A percentile compares a stretch with the other conserved stretches of the same genome.
Evolutionary conservation across 306 rosid species (phyloP).

Genomic region (Arachis stenosperma): DNA sequence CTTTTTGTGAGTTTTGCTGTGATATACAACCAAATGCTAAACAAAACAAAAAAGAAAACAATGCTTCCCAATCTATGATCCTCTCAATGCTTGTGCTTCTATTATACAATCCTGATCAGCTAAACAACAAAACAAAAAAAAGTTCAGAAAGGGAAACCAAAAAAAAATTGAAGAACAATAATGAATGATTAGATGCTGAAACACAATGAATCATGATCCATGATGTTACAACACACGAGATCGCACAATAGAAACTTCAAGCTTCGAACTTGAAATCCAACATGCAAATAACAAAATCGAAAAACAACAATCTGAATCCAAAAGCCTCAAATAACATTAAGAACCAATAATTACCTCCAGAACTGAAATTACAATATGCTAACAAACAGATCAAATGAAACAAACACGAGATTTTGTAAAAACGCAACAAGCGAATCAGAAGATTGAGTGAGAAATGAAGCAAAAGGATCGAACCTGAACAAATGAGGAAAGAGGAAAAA

Average conservation of each 20-base stretch:
- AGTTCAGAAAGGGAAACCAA: neutral
- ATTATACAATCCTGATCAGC: slow-evolving; percentile 35
- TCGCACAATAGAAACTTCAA: slow-evolving; percentile 32
- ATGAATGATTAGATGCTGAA: neutral
- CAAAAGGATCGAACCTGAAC: slow-evolving; percentile 29
- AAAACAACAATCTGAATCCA: too few relatives aligned
- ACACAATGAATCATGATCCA: slow-evolving; percentile 18
- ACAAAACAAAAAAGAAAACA: slow-evolving; percentile 15
- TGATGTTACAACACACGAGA: slow-evolving; percentile 23
- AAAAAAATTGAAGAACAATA: neutral
- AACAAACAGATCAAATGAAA: slow-evolving; percentile 30
- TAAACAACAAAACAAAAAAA: slow-evolving; percentile 24
- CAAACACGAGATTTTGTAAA: neutral
- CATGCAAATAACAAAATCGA: neutral
- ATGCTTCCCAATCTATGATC: slow-evolving; percentile 34
- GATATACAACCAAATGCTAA: slow-evolving; percentile 40
- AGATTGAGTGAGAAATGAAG: neutral
- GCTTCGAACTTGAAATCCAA: slow-evolving; percentile 30
- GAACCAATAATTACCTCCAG: neutral
- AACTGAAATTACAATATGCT: slow-evolving; percentile 8
- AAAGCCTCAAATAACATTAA: neutral
- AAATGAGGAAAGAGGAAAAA: slow-evolving; percentile 31
- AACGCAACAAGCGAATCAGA: slow-evolving; percentile 27
- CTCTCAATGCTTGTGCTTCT: slow-evolving; percentile 32
- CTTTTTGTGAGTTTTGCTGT: slow-evolving; percentile 26